Percentiles rank a stretch among this genome's conserved stretches.
Conservation (phyloP, 1,139 yeast species). For the Pichia sp. region DNA sequence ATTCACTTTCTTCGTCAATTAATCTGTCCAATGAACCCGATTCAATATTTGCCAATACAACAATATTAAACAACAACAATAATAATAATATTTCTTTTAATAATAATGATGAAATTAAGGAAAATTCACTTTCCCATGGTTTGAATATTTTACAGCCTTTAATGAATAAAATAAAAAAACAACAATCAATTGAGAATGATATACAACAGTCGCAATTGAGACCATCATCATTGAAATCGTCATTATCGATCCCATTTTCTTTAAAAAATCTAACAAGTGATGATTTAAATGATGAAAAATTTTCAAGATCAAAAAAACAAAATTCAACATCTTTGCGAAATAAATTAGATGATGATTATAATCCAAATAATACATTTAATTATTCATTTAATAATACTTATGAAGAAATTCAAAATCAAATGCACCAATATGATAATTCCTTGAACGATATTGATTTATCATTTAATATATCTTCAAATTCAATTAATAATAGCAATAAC, state of each 20-base stretch:
- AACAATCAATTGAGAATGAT: too few species aligned
- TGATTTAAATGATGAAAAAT: slow-evolving; percentile 1
- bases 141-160: slow-evolving; percentile 12
- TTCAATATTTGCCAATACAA: too few species aligned
- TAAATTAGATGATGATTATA: slow-evolving; percentile 22
- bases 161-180: slow-evolving; percentile 8
- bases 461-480: too few species aligned
- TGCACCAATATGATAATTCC: slow-evolving; percentile 18
- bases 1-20: neutral
- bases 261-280: slow-evolving; percentile 7
- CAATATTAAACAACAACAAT: slow-evolving; percentile 14
- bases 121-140: slow-evolving; percentile 5
- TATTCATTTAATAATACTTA: slow-evolving; percentile 28
- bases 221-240: slow-evolving; percentile 11
- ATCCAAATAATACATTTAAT: slow-evolving; percentile 27
- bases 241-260: slow-evolving; percentile 10
- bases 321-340: slow-evolving; percentile 1
- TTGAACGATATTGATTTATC: too few species aligned
- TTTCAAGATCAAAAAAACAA: neutral
- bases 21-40: too few species aligned
- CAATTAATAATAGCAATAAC: too few species aligned
- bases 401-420: slow-evolving; percentile 29
- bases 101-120: neutral
- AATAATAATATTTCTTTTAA: neutral
- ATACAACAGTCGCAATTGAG: too few species aligned